phyloP scores from a whole-genome alignment of 805 yeast genomes.

The Suhomyces emberorum region DNA sequence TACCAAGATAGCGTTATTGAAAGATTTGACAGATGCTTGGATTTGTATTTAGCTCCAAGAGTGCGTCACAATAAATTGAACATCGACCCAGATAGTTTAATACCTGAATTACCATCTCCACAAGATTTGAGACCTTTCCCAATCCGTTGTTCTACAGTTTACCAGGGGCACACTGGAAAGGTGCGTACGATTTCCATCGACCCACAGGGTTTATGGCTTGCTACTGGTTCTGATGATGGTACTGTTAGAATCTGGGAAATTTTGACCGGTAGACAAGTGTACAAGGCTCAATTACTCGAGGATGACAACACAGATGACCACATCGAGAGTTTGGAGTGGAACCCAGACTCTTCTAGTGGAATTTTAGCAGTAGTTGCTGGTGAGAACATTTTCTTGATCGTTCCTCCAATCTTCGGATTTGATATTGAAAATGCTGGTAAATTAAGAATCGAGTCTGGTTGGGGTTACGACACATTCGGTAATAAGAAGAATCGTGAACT shows the following conservation, averaged over 20 bases:
- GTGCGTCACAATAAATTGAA: conserved; percentile 85
- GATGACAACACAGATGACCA: conserved; percentile 66
- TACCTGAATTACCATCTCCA: conserved; percentile 96
- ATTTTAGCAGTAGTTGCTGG: conserved; percentile 83
- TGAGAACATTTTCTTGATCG: conserved; percentile 69
- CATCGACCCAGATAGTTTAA: conserved; percentile 92
- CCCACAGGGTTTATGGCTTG: conserved; percentile 90
- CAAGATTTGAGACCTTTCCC: conserved; percentile 97
- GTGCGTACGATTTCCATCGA: conserved; percentile 82
- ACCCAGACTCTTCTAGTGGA: conserved; percentile 74
- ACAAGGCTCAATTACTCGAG: conserved; percentile 50
- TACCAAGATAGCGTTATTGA: conserved; percentile 83
- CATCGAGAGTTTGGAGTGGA: conserved; percentile 83
- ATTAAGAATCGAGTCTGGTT: conserved; percentile 80
- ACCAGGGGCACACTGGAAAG: conserved; percentile 78
- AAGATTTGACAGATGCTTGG: conserved; percentile 90
- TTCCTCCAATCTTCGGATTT: conserved; percentile 89
- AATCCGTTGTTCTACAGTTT: conserved; percentile 78
- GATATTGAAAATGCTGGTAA: conserved; percentile 81
- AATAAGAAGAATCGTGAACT: conserved; percentile 40
- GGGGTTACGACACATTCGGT: conserved; percentile 76
- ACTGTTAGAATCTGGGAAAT: conserved; percentile 96
- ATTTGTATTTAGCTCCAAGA: conserved; percentile 93
- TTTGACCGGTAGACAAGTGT: conserved; percentile 90
- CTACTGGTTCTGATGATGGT: conserved; percentile 98